Percentiles rank a stretch among this genome's conserved stretches.
Conservation (phyloP, 2,329 filamentous ascomycete genomes). For the Talaromyces sp. region DNA sequence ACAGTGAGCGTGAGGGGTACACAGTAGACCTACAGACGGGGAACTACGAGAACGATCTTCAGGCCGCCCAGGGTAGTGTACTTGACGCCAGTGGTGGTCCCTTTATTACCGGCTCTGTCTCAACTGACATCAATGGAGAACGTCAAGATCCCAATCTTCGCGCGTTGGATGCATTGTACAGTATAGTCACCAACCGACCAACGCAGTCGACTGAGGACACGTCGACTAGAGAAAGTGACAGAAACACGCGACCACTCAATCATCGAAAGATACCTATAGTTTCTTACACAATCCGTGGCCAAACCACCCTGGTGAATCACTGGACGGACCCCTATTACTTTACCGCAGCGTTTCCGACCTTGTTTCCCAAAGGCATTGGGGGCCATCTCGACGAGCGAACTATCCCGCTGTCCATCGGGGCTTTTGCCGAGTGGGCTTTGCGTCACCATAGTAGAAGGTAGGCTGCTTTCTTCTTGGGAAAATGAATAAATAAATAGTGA, state of each 20-base stretch:
- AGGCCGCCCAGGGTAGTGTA: too few species aligned
- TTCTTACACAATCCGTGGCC: not conserved
- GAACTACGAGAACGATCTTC: not conserved
- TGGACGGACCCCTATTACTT: not conserved
- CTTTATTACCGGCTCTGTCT: too few species aligned
- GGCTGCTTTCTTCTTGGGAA: too few species aligned
- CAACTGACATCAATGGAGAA: too few species aligned
- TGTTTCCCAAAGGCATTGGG: slow-evolving; percentile 4
- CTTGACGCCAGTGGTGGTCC: too few species aligned
- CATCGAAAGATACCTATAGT: not conserved
- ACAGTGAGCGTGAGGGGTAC: not conserved
- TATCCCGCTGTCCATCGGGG: not conserved
- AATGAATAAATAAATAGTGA: too few species aligned
- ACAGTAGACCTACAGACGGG: not conserved
- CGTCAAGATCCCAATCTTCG: too few species aligned
- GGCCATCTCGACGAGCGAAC: slow-evolving; percentile 3
- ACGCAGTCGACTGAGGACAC: too few species aligned
- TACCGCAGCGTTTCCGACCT: not conserved
- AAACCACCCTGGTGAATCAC: not conserved
- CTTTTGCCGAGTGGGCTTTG: slow-evolving; percentile 1
- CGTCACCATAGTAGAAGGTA: not conserved
- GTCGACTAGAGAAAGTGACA: too few species aligned
- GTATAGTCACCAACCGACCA: too few species aligned
- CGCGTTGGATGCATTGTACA: too few species aligned
- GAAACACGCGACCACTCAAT: too few species aligned